Percentiles rank a stretch among this genome's conserved stretches.
phyloP scores from a whole-genome alignment of 768 basidiomycete species.

The Chalciporus pseudorubinellus region DNA sequence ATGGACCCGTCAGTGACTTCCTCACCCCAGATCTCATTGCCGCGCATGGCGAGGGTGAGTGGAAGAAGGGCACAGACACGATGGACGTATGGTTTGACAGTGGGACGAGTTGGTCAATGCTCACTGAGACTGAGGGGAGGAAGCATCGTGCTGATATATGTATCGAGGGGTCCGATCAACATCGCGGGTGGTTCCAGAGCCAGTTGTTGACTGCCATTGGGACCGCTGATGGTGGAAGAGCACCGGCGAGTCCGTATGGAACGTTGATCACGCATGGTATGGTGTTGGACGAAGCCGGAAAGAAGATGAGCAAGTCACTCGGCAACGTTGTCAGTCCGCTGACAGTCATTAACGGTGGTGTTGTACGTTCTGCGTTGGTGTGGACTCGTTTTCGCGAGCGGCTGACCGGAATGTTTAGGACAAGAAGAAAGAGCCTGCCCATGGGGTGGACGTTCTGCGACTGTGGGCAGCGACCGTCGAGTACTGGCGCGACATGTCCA shows the following conservation, averaged over 20 bases:
- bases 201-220: conserved; percentile 82
- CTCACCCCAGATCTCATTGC: conserved; percentile 57
- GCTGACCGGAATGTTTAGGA: conserved; percentile 40
- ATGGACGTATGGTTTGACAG: conserved; percentile 99
- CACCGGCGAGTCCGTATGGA: conserved; percentile 56
- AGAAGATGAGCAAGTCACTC: conserved; percentile 96
- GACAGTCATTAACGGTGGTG: conserved; percentile 73
- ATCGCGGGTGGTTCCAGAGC: conserved; percentile 99
- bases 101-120: conserved; percentile 89
- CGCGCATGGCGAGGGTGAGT: conserved; percentile 45
- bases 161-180: conserved; percentile 95
- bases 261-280: conserved; percentile 94
- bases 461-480: conserved; percentile 92
- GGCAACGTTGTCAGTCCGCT: conserved; percentile 90
- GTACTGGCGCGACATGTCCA: conserved; percentile 83
- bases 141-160: conserved; percentile 75
- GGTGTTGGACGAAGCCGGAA: conserved; percentile 85
- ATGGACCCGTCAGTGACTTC: conserved; percentile 80
- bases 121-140: conserved; percentile 42
- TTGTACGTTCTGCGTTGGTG: conserved; percentile 43
- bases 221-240: conserved; percentile 13
- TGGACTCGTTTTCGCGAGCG: neutral
- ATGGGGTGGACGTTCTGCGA: conserved; percentile 84
- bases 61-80: conserved; percentile 86
- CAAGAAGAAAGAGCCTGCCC: conserved; percentile 68